These are phyloP conservation scores for Blastocystis sp. DNA, from an alignment of 352 stramenopile species.

Conservation along the genomic window DNA sequence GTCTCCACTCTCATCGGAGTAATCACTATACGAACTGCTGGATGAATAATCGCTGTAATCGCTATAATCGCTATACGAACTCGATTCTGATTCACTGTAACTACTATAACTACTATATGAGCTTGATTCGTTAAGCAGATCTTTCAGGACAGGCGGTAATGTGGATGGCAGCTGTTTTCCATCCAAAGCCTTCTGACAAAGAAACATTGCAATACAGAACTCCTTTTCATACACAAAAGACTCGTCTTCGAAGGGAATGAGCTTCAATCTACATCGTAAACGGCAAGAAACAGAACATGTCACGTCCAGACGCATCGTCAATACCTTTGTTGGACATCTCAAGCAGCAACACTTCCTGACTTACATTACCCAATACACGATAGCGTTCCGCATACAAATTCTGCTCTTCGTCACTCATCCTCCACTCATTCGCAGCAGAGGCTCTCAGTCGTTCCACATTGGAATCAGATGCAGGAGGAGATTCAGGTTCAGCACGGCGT, in stretches of 20 bases:
- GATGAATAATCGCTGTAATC: constrained; percentile 1
- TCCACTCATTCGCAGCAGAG: neutral
- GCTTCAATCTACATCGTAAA: neutral
- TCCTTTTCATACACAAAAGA: neutral
- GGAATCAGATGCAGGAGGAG: neutral
- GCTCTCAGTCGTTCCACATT: neutral
- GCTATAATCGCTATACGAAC: constrained; percentile 28
- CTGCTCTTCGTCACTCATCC: neutral
- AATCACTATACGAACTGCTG: neutral
- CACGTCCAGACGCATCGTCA: neutral
- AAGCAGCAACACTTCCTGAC: neutral
- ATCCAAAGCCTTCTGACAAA: neutral
- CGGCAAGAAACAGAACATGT: neutral
- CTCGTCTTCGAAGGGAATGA: neutral
- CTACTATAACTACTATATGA: neutral
- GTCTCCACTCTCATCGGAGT: neutral
- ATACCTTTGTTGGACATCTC: neutral
- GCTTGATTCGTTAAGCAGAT: neutral
- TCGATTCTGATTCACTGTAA: neutral
- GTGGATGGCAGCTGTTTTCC: neutral
- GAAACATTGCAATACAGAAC: neutral
- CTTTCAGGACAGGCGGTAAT: neutral
- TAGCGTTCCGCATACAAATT: neutral
- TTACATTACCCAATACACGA: neutral
- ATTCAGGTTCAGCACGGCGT: neutral